Evolutionary conservation across 306 rosid species (phyloP).

Genomic region (Rubus idaeus): DNA sequence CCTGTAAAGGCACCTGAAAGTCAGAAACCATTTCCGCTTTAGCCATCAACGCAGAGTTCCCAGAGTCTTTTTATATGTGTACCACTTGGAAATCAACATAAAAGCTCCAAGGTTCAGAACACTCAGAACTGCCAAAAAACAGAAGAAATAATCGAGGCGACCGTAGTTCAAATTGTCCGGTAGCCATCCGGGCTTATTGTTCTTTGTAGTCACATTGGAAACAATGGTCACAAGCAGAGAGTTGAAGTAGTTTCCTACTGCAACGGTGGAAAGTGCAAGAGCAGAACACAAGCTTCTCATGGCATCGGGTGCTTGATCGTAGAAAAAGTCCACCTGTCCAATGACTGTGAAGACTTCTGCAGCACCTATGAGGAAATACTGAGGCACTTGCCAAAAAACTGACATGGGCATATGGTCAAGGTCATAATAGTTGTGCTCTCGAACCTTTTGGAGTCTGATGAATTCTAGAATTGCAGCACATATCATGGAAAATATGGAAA

Average conservation of each 20-base stretch:
- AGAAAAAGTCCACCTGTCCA: constrained; percentile 28
- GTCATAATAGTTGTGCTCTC: constrained; percentile 11
- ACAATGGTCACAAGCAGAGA: constrained; percentile 17
- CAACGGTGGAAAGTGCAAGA: constrained; percentile 19
- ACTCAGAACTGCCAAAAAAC: constrained; percentile 4
- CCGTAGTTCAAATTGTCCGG: constrained; percentile 17
- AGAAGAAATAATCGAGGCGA: constrained; percentile 1
- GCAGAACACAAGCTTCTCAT: constrained; percentile 28
- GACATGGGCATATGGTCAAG: constrained; percentile 21
- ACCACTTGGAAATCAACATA: constrained; percentile 9
- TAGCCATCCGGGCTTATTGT: not conserved
- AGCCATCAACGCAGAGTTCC: not conserved
- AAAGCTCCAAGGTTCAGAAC: not conserved
- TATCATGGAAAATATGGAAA: constrained; percentile 22
- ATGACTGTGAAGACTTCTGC: constrained; percentile 28
- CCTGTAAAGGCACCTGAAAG: too few species aligned
- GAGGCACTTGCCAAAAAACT: constrained; percentile 29
- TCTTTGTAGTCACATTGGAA: not conserved
- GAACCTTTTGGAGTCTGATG: constrained; percentile 4
- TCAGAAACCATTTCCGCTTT: not conserved
- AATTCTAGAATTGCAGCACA: constrained; percentile 18
- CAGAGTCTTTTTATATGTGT: constrained; percentile 5
- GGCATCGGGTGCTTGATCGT: constrained; percentile 31
- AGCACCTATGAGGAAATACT: constrained; percentile 24
- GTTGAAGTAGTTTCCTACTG: constrained; percentile 26